Evolutionary conservation across 164 flowering plant genomes (phyloP).

Genomic region (Dillenia suffruticosa): DNA sequence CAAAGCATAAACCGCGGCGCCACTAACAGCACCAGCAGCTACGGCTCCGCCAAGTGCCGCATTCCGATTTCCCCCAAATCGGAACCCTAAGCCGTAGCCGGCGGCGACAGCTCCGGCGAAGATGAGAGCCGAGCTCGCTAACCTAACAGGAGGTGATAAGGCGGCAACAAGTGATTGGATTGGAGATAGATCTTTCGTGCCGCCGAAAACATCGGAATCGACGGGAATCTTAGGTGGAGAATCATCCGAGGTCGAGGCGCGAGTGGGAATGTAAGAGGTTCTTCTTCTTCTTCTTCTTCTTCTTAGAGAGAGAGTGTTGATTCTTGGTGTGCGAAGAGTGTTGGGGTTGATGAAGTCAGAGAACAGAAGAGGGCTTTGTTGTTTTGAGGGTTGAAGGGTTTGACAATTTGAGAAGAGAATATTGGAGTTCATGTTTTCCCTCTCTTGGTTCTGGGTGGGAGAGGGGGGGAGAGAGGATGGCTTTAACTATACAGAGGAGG

Average conservation of each 20-base stretch:
- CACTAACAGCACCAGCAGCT: slow-evolving; percentile 69
- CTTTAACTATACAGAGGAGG: not conserved
- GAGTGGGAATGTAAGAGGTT: slow-evolving; percentile 14
- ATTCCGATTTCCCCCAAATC: slow-evolving; percentile 40
- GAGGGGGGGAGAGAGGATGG: not conserved
- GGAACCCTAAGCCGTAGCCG: slow-evolving; percentile 65
- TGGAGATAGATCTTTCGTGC: slow-evolving; percentile 55
- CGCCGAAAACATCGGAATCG: slow-evolving; percentile 45
- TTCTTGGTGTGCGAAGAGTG: slow-evolving; percentile 18
- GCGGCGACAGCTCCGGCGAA: slow-evolving; percentile 74
- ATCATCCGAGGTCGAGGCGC: slow-evolving; percentile 23
- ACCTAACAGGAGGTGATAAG: slow-evolving; percentile 56
- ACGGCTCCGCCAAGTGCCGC: slow-evolving; percentile 71
- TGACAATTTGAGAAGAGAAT: slow-evolving; percentile 14
- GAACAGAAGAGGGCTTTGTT: slow-evolving; percentile 14
- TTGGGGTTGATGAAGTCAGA: slow-evolving; percentile 21
- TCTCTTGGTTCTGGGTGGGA: not conserved
- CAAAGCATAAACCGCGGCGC: slow-evolving; percentile 66
- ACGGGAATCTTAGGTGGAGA: slow-evolving; percentile 6
- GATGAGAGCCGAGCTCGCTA: slow-evolving; percentile 52
- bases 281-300: slow-evolving; percentile 22
- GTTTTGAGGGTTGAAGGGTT: slow-evolving; percentile 19
- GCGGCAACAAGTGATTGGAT: slow-evolving; percentile 50
- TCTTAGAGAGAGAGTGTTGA: slow-evolving; percentile 7
- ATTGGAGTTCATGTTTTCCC: slow-evolving; percentile 38